Conservation (phyloP, 495 filamentous ascomycete genomes). For the Podospora sp. region DNA sequence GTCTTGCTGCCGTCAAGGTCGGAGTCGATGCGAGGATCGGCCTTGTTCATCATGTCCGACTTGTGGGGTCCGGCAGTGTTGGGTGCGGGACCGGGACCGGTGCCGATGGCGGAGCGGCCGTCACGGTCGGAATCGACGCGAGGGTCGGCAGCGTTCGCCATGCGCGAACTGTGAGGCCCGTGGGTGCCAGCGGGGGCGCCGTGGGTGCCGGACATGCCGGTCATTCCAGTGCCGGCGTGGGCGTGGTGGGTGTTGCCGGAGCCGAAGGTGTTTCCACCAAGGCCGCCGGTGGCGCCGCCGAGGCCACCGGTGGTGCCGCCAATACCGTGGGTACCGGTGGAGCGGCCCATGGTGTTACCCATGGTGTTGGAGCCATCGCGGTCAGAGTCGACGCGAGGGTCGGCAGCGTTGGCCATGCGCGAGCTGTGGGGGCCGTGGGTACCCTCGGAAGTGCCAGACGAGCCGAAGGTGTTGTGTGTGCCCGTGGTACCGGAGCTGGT, state of each 20-base stretch:
- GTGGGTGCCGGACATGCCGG: constrained; percentile 36
- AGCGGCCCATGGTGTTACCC: constrained; percentile 27
- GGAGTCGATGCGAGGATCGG: constrained; percentile 57
- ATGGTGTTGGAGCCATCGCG: constrained; percentile 34
- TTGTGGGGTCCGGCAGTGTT: constrained; percentile 57
- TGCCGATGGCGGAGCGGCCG: constrained; percentile 30
- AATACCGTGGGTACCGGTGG: constrained; percentile 22
- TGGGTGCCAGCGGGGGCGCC: constrained; percentile 31
- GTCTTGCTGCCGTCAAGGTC: constrained; percentile 51
- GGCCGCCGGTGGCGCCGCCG: background rate
- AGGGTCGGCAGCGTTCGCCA: constrained; percentile 59
- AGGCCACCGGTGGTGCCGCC: constrained; percentile 18
- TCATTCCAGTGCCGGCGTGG: constrained; percentile 37
- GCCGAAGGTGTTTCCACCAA: constrained; percentile 23
- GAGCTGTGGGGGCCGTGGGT: constrained; percentile 40
- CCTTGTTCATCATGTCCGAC: constrained; percentile 56
- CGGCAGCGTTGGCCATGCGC: constrained; percentile 47
- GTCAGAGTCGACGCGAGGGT: constrained; percentile 54
- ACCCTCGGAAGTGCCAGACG: constrained; percentile 26
- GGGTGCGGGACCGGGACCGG: constrained; percentile 44
- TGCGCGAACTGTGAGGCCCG: constrained; percentile 55
- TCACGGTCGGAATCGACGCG: constrained; percentile 52
- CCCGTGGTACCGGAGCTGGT: constrained; percentile 33
- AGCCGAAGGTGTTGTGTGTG: constrained; percentile 25
- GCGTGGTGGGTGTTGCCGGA: constrained; percentile 33